Percentiles rank a stretch among this genome's conserved stretches.
These are phyloP conservation scores for Wallacemonas rigidus DNA, from an alignment of 208 protist genomes.

Conservation along the genomic window DNA sequence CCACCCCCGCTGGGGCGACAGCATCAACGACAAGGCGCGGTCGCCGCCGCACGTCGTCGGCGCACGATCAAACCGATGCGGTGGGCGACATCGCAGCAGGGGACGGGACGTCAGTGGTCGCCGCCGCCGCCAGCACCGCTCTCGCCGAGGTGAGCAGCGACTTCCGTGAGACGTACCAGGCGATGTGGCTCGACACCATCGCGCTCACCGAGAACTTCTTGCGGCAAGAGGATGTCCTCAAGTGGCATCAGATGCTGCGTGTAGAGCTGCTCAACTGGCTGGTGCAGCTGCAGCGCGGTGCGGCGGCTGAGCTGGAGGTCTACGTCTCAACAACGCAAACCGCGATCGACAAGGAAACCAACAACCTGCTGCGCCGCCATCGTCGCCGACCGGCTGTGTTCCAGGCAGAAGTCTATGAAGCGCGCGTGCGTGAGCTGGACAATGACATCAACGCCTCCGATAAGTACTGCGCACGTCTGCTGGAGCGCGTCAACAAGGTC, in stretches of 20 bases:
- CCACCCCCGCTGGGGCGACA: background rate
- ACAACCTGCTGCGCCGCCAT: conserved; percentile 71
- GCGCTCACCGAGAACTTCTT: conserved; percentile 26
- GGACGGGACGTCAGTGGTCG: background rate
- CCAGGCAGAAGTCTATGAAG: conserved; percentile 80
- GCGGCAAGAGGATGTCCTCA: conserved; percentile 24
- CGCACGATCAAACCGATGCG: background rate
- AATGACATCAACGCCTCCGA: conserved; percentile 44
- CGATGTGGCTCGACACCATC: conserved; percentile 24
- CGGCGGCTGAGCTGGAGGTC: conserved; percentile 24
- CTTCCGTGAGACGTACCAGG: conserved; percentile 27
- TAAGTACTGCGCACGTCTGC: conserved; percentile 57
- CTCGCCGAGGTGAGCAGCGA: background rate
- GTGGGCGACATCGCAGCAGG: no score
- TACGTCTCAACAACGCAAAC: conserved; percentile 29
- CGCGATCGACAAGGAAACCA: conserved; percentile 57
- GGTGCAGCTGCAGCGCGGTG: conserved; percentile 33
- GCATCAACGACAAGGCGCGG: conserved; percentile 11
- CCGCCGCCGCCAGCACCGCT: background rate
- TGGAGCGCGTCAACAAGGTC: conserved; percentile 48
- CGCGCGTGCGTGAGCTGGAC: conserved; percentile 76
- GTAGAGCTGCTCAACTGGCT: conserved; percentile 57
- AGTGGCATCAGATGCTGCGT: conserved; percentile 42
- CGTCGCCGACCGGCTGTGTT: conserved; percentile 76
- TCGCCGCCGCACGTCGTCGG: conserved; percentile 17